Conservation (phyloP, 257 asterid species). For the Lavandula angustifolia region DNA sequence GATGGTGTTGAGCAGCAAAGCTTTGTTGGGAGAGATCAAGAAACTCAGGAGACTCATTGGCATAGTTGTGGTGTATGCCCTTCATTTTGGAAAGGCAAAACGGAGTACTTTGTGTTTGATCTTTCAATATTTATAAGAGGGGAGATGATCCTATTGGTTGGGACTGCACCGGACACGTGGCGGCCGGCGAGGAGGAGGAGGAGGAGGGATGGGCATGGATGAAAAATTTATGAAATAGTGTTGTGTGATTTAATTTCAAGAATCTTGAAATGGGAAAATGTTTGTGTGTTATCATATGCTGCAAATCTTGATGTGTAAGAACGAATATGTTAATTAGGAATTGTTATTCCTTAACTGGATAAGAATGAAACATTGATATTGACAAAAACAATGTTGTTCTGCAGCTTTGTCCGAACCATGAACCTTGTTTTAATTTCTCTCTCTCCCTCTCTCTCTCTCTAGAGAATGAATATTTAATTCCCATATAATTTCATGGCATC, state of each 20-base stretch:
- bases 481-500: conserved; percentile 39
- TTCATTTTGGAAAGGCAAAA: conserved; percentile 35
- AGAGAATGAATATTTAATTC: conserved; percentile 23
- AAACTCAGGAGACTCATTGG: conserved; percentile 36
- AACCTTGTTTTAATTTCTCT: conserved; percentile 8
- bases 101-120: conserved; percentile 18
- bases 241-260: conserved; percentile 23
- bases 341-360: conserved; percentile 53
- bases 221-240: conserved; percentile 31
- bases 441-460: background rate
- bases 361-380: conserved; percentile 45
- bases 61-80: conserved; percentile 41
- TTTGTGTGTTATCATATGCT: too few species aligned
- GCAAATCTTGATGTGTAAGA: conserved; percentile 41
- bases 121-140: conserved; percentile 20
- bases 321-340: conserved; percentile 37
- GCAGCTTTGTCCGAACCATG: conserved; percentile 40
- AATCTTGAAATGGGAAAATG: conserved; percentile 28
- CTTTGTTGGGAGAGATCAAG: conserved; percentile 35
- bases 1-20: conserved; percentile 32
- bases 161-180: conserved; percentile 29
- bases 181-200: background rate
- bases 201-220: too few species aligned
- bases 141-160: background rate
- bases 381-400: conserved; percentile 50